Conservation (phyloP, 1,139 yeast genomes). For the Suhomyces chickasaworum region DNA sequence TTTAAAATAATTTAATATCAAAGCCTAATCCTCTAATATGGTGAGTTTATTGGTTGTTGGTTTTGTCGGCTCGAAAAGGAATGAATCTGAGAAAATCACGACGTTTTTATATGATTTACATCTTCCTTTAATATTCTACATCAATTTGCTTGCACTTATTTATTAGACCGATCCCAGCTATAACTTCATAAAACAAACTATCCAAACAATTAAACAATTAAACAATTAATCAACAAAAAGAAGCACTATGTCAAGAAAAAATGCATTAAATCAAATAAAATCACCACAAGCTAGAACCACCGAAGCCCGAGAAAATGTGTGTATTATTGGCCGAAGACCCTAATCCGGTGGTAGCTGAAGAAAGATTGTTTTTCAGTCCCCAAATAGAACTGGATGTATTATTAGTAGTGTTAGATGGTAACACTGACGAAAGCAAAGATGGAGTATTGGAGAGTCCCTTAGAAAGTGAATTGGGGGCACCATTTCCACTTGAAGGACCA, state of each 20-base stretch:
- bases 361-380: constrained; percentile 16
- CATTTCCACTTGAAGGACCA: constrained; percentile 6
- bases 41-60: no score
- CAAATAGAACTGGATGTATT: constrained; percentile 18
- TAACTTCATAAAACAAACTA: constrained; percentile 11
- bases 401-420: constrained; percentile 12
- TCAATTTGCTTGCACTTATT: constrained; percentile 2
- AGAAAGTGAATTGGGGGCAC: constrained; percentile 8
- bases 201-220: constrained; percentile 10
- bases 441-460: constrained; percentile 15
- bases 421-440: constrained; percentile 14
- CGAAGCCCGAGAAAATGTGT: constrained; percentile 18
- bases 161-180: constrained; percentile 7
- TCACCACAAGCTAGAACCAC: constrained; percentile 21
- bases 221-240: no score
- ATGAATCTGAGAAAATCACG: no score
- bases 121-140: background rate
- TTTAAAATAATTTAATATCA: no score
- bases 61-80: no score
- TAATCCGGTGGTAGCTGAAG: constrained; percentile 15
- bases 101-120: no score
- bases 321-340: constrained; percentile 12
- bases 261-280: constrained; percentile 5
- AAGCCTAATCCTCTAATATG: no score
- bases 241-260: constrained; percentile 4